These are phyloP conservation scores for Xenoacremonium recifei DNA, from an alignment of 2,329 filamentous ascomycete genomes.

Conservation along the genomic window DNA sequence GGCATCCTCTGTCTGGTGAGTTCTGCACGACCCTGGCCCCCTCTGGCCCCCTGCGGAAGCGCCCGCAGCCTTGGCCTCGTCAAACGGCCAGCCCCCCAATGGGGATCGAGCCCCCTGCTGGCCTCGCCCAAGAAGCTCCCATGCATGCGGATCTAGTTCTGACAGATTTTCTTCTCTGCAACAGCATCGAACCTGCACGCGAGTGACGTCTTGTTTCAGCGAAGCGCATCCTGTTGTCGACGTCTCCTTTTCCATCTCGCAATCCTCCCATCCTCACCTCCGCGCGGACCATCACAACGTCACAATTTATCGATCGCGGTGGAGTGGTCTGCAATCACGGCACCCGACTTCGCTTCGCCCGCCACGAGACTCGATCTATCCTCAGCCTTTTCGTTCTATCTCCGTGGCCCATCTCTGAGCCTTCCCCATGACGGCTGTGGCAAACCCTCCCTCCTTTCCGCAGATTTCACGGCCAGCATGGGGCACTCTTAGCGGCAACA, in stretches of 20 bases:
- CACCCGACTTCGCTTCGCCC: constrained; percentile 17
- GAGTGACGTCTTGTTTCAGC: neutral
- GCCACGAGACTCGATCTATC: constrained; percentile 15
- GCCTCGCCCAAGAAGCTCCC: too few species aligned
- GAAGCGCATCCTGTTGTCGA: constrained; percentile 9
- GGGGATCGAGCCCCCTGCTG: constrained; percentile 9
- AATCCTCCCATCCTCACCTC: constrained; percentile 3
- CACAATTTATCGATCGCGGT: too few species aligned
- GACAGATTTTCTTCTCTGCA: constrained; percentile 18
- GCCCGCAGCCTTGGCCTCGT: constrained; percentile 1
- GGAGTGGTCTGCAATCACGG: constrained; percentile 21
- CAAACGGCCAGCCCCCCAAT: constrained; percentile 7
- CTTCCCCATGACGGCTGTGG: constrained; percentile 65
- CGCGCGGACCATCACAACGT: too few species aligned
- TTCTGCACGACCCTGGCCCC: constrained; percentile 7
- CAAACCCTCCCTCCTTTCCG: constrained; percentile 62
- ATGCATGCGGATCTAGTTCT: too few species aligned
- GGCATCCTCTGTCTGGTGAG: constrained; percentile 24
- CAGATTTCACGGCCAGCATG: constrained; percentile 65
- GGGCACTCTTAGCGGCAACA: constrained; percentile 56
- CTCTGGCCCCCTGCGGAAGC: constrained; percentile 1
- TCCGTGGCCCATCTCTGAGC: constrained; percentile 18
- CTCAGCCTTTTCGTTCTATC: constrained; percentile 19
- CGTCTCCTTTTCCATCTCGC: neutral
- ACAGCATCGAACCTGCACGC: constrained; percentile 12